Base-by-base conservation (phyloP, 164 flowering plant species). In the Stephania japonica region DNA sequence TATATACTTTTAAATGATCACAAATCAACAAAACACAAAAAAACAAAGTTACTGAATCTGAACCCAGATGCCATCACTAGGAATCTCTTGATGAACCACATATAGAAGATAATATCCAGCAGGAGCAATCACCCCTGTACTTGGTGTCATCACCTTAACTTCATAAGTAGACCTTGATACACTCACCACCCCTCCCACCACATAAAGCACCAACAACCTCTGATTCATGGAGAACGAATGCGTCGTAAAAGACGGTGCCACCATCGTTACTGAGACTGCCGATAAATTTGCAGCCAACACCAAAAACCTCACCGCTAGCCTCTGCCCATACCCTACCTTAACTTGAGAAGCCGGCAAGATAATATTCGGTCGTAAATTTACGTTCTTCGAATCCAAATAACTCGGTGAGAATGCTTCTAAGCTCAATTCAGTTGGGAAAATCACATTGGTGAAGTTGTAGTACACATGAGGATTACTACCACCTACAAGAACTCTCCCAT, bases 191-290 rank as follows among this genome's bases (percentile, higher is more conserved):
- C 42, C 62, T 14, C 12, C 12, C 53, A 76, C 81, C 13, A 61
- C 42, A 5, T 59, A 72, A 2, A 87, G 65, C 9, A 79, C 75
- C 74, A 87, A 26, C 68, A 84, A 10, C 65, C 90, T 80, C 67
- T 87, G 90, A 56, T 80, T 86, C 90, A 84, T 84, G 6, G 88
- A 77, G 64, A 75, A 82, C 0, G 90, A 85, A 73, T 87, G 90
- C n/a, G 90, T 87, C 7, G 80, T 74, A 49, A 87, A 85, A 1
- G 87, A 69, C 0, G 90, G 90, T 13, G 85, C 80, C 47, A 85
- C 74, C 87, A 87, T 81, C 9, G 85, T 85, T 14, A 87, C 86
- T 44, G 47, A 67, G 7, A 83, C 72, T 50, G 43, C 73, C 1
- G 38, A 32, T 32, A 32, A 32, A 12, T 9, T 42, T 0, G 2